Conservation (phyloP, 2,329 filamentous ascomycete species). For the Microdochium paspali region DNA sequence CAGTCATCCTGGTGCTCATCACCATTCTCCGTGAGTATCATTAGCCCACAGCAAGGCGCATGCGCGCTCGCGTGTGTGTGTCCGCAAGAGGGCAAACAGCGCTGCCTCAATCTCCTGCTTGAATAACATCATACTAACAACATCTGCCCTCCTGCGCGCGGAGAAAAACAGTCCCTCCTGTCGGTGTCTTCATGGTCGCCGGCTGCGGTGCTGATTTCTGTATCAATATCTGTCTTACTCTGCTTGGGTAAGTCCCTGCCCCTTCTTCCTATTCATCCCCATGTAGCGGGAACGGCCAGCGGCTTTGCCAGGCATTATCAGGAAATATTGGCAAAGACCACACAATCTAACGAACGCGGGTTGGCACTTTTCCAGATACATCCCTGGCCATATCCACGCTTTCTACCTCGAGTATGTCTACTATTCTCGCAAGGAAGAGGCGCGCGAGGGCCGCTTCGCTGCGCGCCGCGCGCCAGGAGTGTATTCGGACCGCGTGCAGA, state of each 20-base stretch:
- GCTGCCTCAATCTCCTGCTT: no score
- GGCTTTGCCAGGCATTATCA: no score
- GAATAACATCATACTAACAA: no score
- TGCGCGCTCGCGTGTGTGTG: no score
- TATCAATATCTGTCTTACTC: conserved; percentile 57
- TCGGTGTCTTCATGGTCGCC: conserved; percentile 54
- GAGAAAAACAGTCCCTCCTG: conserved; percentile 57
- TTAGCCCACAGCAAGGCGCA: background rate
- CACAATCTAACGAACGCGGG: conserved; percentile 4
- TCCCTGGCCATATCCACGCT: conserved; percentile 71
- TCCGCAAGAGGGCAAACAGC: no score
- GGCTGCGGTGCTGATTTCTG: conserved; percentile 57
- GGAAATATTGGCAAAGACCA: no score
- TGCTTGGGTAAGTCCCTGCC: conserved; percentile 42
- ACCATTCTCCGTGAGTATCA: conserved; percentile 44
- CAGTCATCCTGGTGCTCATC: conserved; percentile 39
- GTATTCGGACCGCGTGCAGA: conserved; percentile 65
- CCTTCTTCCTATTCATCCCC: background rate
- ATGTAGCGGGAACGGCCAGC: no score
- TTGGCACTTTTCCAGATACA: conserved; percentile 43
- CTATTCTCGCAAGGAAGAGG: conserved; percentile 62
- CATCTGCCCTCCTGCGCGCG: background rate
- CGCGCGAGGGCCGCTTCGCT: conserved; percentile 44
- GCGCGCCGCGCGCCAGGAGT: conserved; percentile 54
- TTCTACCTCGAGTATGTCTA: conserved; percentile 81